A percentile compares a stretch with the other conserved stretches of the same genome.
These are phyloP conservation scores for Coemansia sp. DNA, from an alignment of 192 early-diverging fungal species.

Conservation along the genomic window DNA sequence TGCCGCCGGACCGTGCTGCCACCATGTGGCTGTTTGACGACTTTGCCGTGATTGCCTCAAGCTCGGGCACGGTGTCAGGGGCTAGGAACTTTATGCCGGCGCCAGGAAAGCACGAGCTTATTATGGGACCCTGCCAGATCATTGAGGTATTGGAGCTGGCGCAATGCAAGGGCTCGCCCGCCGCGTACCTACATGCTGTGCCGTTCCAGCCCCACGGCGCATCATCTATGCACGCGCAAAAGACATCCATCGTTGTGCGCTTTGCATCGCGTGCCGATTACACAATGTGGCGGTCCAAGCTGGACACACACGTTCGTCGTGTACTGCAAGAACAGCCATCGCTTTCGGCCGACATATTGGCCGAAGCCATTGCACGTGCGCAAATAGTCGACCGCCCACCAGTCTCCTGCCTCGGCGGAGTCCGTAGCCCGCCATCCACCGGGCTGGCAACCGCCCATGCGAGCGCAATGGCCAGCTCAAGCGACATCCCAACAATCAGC, in stretches of 20 bases:
- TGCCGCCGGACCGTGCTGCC: constrained; percentile 27
- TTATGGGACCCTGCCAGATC: constrained; percentile 33
- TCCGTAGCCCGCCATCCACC: constrained; percentile 33
- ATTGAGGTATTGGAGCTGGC: constrained; percentile 50
- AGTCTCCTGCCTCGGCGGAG: constrained; percentile 17
- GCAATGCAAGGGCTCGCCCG: constrained; percentile 40
- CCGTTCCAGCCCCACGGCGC: constrained; percentile 11
- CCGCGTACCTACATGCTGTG: constrained; percentile 29
- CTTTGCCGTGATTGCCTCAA: constrained; percentile 30
- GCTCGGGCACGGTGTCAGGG: neutral
- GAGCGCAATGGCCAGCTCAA: constrained; percentile 15
- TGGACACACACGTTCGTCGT: constrained; percentile 40
- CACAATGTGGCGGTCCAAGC: constrained; percentile 32
- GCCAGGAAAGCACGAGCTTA: constrained; percentile 22
- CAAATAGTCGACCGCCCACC: constrained; percentile 26
- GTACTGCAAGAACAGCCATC: constrained; percentile 29
- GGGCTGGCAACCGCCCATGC: constrained; percentile 21
- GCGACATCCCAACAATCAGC: constrained; percentile 46
- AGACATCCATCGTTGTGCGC: constrained; percentile 32
- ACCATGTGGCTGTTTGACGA: constrained; percentile 49
- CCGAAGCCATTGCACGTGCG: constrained; percentile 45
- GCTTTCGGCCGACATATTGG: constrained; percentile 40
- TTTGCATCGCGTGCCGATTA: constrained; percentile 48
- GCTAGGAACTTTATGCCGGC: constrained; percentile 18
- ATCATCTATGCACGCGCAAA: constrained; percentile 1